Evolutionary conservation across 2,329 filamentous ascomycete genomes (phyloP).

Genomic region (Aotearoamyces nothofagi): DNA sequence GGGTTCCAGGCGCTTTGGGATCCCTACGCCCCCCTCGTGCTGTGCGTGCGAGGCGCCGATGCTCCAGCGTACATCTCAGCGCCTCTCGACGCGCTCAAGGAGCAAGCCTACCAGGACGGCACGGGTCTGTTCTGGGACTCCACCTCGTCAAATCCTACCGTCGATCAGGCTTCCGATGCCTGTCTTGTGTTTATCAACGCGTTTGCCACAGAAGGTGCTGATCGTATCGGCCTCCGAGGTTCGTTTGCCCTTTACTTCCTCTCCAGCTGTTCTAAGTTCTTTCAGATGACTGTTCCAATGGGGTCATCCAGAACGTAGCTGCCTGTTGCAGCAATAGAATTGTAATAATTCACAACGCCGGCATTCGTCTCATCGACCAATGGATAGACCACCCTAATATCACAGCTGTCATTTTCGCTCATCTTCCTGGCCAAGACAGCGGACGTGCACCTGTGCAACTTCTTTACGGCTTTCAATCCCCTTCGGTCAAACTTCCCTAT

Average conservation of each 20-base stretch:
- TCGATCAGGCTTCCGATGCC: constrained; percentile 38
- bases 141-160: constrained; percentile 26
- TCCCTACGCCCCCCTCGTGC: too few species aligned
- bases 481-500: constrained; percentile 38
- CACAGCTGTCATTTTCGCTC: constrained; percentile 43
- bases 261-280: too few species aligned
- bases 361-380: constrained; percentile 38
- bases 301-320: constrained; percentile 39
- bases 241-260: too few species aligned
- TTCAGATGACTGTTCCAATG: constrained; percentile 50
- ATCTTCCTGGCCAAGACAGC: constrained; percentile 44
- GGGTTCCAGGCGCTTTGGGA: too few species aligned
- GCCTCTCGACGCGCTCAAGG: constrained; percentile 38
- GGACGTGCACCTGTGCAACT: constrained; percentile 45
- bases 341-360: constrained; percentile 48
- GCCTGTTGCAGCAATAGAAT: constrained; percentile 42
- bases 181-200: constrained; percentile 55
- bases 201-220: constrained; percentile 58
- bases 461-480: constrained; percentile 45
- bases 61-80: constrained; percentile 31
- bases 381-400: constrained; percentile 44
- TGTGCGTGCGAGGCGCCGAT: too few species aligned
- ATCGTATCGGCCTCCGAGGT: constrained; percentile 42
- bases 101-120: constrained; percentile 35
- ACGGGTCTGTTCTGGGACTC: constrained; percentile 47